Conservation (phyloP, 192 early-diverging fungal genomes). For the Entomortierella parvispora region DNA sequence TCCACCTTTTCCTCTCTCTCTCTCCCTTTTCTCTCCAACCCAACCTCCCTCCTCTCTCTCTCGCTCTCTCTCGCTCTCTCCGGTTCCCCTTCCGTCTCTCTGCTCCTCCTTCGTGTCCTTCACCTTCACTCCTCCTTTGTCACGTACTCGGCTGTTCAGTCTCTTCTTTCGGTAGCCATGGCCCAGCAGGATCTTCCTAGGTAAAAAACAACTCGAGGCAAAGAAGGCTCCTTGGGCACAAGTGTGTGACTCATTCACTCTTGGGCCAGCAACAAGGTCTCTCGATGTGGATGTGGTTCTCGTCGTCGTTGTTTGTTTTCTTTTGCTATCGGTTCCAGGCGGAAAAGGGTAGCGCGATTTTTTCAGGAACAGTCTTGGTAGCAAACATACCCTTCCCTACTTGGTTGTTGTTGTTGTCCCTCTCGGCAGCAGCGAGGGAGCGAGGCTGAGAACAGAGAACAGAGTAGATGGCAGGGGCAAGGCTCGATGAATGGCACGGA, state of each 20-base stretch:
- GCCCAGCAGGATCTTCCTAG: background rate
- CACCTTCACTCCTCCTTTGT: background rate
- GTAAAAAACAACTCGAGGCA: background rate
- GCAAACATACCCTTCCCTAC: too few relatives aligned
- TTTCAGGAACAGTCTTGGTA: too few relatives aligned
- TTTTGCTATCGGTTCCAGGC: too few relatives aligned
- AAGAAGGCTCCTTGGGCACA: background rate
- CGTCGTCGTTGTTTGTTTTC: too few relatives aligned
- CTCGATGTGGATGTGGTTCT: too few relatives aligned
- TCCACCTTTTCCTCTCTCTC: background rate
- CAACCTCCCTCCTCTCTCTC: background rate
- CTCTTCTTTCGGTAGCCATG: background rate
- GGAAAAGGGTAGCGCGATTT: too few relatives aligned
- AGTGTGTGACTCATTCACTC: background rate
- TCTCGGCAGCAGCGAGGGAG: too few relatives aligned
- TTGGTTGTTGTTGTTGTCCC: too few relatives aligned
- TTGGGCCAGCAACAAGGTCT: too few relatives aligned
- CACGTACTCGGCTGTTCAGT: background rate
- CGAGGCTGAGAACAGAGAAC: too few relatives aligned
- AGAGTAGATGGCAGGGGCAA: too few relatives aligned
- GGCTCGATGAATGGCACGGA: too few relatives aligned
- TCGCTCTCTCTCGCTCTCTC: background rate
- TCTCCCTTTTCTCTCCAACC: background rate
- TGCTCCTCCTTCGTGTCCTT: background rate
- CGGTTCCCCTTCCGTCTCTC: constrained; percentile 1